These are phyloP conservation scores for Afroboletus lepidellus DNA, from an alignment of 1,284 basidiomycete species.

Conservation along the genomic window DNA sequence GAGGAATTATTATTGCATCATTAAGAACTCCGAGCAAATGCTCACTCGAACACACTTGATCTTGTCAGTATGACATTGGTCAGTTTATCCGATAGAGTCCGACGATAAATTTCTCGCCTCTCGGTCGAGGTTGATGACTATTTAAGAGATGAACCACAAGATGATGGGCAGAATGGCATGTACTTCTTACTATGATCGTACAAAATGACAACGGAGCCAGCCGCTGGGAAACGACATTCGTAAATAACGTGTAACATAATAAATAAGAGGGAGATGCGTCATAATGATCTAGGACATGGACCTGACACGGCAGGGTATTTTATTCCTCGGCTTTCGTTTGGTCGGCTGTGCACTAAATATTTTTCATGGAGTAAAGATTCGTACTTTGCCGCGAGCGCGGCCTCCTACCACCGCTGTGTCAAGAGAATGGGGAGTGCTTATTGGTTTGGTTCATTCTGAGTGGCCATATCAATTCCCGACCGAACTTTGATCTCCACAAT, in stretches of 20 bases:
- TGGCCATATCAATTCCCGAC: no score
- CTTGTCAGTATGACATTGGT: conserved; percentile 6
- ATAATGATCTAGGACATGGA: no score
- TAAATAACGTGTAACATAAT: not conserved
- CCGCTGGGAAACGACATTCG: not conserved
- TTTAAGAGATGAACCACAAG: not conserved
- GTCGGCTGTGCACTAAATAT: no score
- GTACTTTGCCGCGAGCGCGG: no score
- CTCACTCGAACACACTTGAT: conserved; percentile 20
- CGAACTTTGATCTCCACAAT: no score
- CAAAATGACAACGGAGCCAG: not conserved
- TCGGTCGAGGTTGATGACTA: conserved; percentile 10
- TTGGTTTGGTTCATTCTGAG: no score
- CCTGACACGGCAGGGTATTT: no score
- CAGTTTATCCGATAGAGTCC: not conserved
- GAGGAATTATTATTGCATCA: not conserved
- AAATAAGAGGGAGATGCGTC: not conserved
- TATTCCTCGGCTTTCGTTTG: no score
- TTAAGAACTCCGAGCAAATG: not conserved
- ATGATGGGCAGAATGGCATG: not conserved
- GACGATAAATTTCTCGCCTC: conserved; percentile 7
- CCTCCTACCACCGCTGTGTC: no score
- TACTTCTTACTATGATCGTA: conserved; percentile 5
- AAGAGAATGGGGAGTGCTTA: no score
- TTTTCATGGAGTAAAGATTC: no score